Conservation (phyloP, 495 filamentous ascomycete species). For the Penicillium goetzii region DNA sequence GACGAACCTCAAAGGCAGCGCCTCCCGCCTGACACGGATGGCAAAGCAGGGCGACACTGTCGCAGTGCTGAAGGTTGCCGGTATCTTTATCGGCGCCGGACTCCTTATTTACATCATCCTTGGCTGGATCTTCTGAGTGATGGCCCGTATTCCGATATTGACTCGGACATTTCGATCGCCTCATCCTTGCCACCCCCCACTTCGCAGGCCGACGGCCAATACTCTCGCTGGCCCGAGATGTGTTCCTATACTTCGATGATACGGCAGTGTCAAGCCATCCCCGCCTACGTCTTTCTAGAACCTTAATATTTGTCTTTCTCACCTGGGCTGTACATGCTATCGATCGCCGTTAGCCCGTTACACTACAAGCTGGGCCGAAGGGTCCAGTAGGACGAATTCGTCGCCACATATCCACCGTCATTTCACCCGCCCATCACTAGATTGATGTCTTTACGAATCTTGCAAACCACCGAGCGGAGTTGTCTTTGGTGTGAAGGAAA, state of each 20-base stretch:
- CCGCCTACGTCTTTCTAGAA: neutral
- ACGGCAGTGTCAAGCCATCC: neutral
- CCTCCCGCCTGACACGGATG: constrained; percentile 86
- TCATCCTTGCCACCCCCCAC: neutral
- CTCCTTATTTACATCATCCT: constrained; percentile 74
- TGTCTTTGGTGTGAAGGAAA: neutral
- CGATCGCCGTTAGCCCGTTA: neutral
- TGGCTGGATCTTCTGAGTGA: constrained; percentile 63
- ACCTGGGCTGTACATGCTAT: neutral
- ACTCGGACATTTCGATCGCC: neutral
- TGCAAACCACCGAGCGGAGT: constrained; percentile 8
- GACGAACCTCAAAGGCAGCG: constrained; percentile 76
- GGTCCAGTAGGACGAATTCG: neutral
- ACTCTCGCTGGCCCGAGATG: constrained; percentile 32
- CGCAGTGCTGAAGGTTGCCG: constrained; percentile 85
- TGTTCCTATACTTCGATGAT: neutral
- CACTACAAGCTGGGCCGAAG: neutral
- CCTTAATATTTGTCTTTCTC: neutral
- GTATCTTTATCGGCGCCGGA: constrained; percentile 75
- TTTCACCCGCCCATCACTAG: neutral
- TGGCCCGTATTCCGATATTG: neutral
- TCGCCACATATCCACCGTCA: neutral
- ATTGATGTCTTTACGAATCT: constrained; percentile 20
- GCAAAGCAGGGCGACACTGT: constrained; percentile 88
- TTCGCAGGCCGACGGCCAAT: constrained; percentile 5